Conservation (phyloP, 202 grass and related monocot genomes). For the Saccharum hybrid region DNA sequence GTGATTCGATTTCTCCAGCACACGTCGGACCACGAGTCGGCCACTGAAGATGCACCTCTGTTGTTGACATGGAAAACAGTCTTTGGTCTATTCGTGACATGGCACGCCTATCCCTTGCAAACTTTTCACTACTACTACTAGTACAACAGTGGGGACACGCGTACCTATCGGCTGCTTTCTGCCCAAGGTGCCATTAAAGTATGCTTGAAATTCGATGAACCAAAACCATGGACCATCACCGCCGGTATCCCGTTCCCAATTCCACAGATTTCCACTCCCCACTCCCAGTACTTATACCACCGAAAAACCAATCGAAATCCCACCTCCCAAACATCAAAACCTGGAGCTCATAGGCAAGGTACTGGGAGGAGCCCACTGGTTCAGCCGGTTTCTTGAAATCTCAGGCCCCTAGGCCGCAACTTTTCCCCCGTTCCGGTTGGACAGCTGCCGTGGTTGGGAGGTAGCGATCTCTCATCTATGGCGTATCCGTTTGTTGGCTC, state of each 20-base stretch:
- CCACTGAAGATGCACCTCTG: neutral
- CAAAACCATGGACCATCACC: constrained; percentile 58
- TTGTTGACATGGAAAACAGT: neutral
- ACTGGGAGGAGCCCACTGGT: neutral
- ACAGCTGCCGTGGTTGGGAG: neutral
- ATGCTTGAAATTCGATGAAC: constrained; percentile 35
- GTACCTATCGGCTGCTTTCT: neutral
- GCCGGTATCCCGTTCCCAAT: constrained; percentile 43
- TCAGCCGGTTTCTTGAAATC: constrained; percentile 7
- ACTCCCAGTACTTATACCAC: constrained; percentile 30
- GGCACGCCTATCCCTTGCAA: constrained; percentile 22
- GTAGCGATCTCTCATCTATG: neutral
- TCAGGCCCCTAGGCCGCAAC: neutral
- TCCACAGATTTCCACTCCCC: constrained; percentile 46
- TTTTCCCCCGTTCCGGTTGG: neutral
- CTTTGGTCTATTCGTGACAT: constrained; percentile 23
- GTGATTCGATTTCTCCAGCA: too few species aligned
- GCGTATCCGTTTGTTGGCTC: neutral
- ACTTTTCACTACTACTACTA: too few species aligned
- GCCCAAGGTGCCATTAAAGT: neutral
- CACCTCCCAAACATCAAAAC: constrained; percentile 5
- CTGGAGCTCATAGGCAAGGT: neutral
- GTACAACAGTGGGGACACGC: neutral
- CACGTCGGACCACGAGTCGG: neutral
- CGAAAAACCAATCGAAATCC: constrained; percentile 10